Evolutionary conservation across 495 filamentous ascomycete species (phyloP).

Genomic region (Neurospora hispaniola): DNA sequence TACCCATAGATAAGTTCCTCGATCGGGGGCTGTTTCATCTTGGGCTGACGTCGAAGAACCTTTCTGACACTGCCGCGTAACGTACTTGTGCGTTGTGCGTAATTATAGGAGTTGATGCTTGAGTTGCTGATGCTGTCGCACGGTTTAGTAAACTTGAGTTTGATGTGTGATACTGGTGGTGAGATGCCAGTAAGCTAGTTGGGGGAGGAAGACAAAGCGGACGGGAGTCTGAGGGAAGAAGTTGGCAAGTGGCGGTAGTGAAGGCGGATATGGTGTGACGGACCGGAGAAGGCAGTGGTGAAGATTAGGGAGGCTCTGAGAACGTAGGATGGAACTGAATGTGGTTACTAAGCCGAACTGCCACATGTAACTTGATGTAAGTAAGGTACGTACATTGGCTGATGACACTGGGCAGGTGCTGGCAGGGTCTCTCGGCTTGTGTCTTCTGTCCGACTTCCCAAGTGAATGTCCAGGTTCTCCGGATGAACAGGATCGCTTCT

Average conservation of each 20-base stretch:
- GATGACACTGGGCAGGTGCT: background rate
- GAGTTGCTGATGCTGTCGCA: background rate
- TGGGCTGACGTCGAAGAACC: conserved; percentile 7
- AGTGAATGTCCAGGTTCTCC: background rate
- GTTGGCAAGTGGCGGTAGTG: background rate
- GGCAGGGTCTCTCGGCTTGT: background rate
- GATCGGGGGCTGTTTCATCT: conserved; percentile 43
- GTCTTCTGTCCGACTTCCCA: background rate
- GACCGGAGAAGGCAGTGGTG: background rate
- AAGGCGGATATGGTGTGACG: background rate
- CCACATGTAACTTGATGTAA: background rate
- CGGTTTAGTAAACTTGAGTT: background rate
- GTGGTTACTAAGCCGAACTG: background rate
- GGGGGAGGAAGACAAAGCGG: background rate
- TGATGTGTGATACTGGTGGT: background rate
- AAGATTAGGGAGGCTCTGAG: background rate
- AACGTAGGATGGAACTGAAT: background rate
- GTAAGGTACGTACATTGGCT: background rate
- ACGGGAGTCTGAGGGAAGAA: background rate
- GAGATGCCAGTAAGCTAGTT: background rate
- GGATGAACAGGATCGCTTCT: background rate
- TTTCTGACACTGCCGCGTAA: background rate
- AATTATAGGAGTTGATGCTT: background rate
- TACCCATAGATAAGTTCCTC: conserved; percentile 45
- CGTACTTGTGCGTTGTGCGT: background rate